Evolutionary conservation across 495 filamentous ascomycete species (phyloP).

Genomic region (Apodospora peruviana): DNA sequence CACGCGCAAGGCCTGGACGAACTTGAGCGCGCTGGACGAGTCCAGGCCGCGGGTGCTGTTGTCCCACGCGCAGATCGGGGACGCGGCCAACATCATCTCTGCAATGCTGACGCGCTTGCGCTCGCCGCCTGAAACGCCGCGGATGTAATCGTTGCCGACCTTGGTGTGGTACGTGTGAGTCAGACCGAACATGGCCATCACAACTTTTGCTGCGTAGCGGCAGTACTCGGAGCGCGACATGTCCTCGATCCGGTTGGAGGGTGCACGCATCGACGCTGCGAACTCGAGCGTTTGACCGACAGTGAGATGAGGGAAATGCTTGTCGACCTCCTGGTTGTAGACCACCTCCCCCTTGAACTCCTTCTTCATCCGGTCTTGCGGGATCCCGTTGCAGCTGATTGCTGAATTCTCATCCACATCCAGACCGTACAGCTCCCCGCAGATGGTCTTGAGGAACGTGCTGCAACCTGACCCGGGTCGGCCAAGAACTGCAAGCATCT

Average conservation of each 20-base stretch:
- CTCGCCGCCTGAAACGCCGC: slow-evolving; percentile 58
- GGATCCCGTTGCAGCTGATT: slow-evolving; percentile 47
- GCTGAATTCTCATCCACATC: slow-evolving; percentile 33
- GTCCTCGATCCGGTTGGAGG: slow-evolving; percentile 55
- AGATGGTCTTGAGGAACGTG: slow-evolving; percentile 68
- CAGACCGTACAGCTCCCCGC: slow-evolving; percentile 58
- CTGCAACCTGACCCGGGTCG: slow-evolving; percentile 52
- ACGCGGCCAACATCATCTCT: slow-evolving; percentile 43
- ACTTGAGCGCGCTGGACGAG: slow-evolving; percentile 44
- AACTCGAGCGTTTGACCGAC: slow-evolving; percentile 64
- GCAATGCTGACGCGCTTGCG: slow-evolving; percentile 51
- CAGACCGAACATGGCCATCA: slow-evolving; percentile 71
- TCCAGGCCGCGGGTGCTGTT: slow-evolving; percentile 52
- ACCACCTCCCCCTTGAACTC: slow-evolving; percentile 61
- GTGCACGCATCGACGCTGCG: slow-evolving; percentile 61
- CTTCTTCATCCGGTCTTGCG: slow-evolving; percentile 47
- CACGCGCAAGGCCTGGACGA: slow-evolving; percentile 40
- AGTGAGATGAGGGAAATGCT: slow-evolving; percentile 61
- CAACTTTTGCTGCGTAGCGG: slow-evolving; percentile 59
- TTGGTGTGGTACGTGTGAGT: slow-evolving; percentile 58
- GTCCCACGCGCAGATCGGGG: slow-evolving; percentile 47
- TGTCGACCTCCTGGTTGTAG: slow-evolving; percentile 52
- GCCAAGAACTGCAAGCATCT: slow-evolving; percentile 76
- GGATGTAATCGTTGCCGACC: slow-evolving; percentile 77
- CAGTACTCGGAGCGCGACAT: slow-evolving; percentile 60